Base-by-base conservation (phyloP, 257 asterid species). In the Forsythia suspensa region DNA sequence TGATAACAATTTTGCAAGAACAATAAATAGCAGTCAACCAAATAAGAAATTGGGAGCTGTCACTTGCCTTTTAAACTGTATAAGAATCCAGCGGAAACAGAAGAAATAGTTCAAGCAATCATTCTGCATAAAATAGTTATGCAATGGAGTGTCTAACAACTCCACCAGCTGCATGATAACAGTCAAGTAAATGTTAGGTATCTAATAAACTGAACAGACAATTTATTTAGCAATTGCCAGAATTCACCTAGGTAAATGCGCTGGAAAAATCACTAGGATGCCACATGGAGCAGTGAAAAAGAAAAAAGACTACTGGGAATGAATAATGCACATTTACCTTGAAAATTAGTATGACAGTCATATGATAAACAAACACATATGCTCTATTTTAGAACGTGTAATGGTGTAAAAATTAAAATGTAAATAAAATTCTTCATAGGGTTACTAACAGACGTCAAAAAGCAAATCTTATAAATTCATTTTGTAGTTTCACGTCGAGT, bases 31-130 rank as follows among this genome's bases (percentile, higher is more conserved):
- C 15, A 29, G 0, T 7, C 70, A 0, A 29, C 21, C 16, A 74
- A 21, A 70, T 61, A 29, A 29, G 52, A 24, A 65, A 38, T 21
- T 41, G 8, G 34, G 18, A 73, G 42, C 13, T 43, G 46, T 59
- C 51, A 79, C 96, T 89, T 87, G 79, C 99, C 99, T 94, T 87
- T 96, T 96, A 55, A 96, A 96, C 90, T 96, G 99, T 84, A 96
- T 96, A 80, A 96, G 92, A 72, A 96, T 81, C 99, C 99, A 96
- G 77, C 99, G 99, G 61, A 96, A 96, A 87, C 99, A 96, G 83
- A 96, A 96, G 94, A 96, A 96, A 82, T 90, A 96, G 81, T 96
- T 96, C 86, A 96, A 84, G 89, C 99, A 96, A 59, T 96, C 99
- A 51, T 89, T 85, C 95, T 92, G 91, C 84, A 77, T 72, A 76